phyloP scores from a whole-genome alignment of 768 basidiomycete genomes.

The Termitomyces sp. region DNA sequence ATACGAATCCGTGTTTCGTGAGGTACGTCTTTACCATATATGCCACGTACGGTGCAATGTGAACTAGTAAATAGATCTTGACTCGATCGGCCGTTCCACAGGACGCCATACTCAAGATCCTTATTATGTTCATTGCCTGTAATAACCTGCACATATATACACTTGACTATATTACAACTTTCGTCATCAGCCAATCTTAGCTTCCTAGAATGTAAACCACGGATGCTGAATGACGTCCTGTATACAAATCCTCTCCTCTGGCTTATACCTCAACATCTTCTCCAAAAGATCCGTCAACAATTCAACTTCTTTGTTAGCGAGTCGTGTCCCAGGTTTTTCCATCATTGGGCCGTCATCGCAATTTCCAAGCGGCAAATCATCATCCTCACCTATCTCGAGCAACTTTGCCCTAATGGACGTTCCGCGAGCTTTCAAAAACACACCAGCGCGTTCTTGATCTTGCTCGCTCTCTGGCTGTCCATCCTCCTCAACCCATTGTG shows the following conservation, averaged over 20 bases:
- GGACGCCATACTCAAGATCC: too few species aligned
- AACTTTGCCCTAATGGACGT: constrained; percentile 24
- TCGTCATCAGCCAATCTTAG: too few species aligned
- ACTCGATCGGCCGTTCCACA: too few species aligned
- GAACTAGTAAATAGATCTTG: too few species aligned
- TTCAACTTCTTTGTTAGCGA: constrained; percentile 26
- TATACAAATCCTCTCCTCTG: constrained; percentile 36
- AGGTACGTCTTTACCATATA: too few species aligned
- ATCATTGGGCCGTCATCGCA: constrained; percentile 29
- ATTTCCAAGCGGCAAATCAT: constrained; percentile 12
- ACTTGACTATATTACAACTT: too few species aligned
- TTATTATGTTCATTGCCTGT: too few species aligned
- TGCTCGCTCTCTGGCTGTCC: constrained; percentile 25
- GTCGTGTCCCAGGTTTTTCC: constrained; percentile 23
- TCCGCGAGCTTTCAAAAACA: constrained; percentile 19
- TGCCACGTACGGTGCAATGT: too few species aligned
- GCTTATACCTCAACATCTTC: constrained; percentile 35
- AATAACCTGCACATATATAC: too few species aligned
- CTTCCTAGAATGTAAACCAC: too few species aligned
- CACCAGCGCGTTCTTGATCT: constrained; percentile 16
- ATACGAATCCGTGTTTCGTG: too few species aligned
- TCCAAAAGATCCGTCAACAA: constrained; percentile 33
- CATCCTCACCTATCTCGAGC: constrained; percentile 22
- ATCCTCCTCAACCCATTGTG: constrained; percentile 31
- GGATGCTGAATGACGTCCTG: constrained; percentile 28